Evolutionary conservation across 148 eudicot species (phyloP), one percentile per base, ranked within the genome.

Genomic region (Rhododendron simsii): DNA sequence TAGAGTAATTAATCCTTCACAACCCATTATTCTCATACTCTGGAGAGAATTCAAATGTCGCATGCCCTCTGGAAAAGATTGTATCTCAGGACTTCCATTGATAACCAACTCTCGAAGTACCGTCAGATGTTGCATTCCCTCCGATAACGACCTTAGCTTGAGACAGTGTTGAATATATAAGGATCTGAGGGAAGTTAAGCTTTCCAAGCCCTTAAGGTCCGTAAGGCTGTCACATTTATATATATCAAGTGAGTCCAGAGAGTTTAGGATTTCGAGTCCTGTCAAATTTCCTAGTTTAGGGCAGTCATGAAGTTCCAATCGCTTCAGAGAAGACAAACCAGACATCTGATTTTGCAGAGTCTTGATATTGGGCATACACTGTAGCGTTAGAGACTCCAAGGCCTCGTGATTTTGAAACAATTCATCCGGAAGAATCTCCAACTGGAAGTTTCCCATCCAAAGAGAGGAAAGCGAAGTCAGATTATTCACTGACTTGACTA

Each of bases 11-110:
- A 39, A 39, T 39, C 41, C 41, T 39, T 39, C 0, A 5, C 41
- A 39, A 39, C 0, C 0, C 5, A 0, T 0, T 39, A 39, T 39
- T 0, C 0, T 0, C 6, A 39, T 39, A 39, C 0, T 0, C 0
- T 5, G 41, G 41, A 39, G 41, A 39, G 41, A 39, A 39, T 39
- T 39, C 41, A 39, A 39, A 39, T 39, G 41, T 39, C 41, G 41
- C 41, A 39, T 39, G 6, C 41, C 41, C 41, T 39, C 41, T 39
- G 41, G 41, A 39, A 39, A 39, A 39, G 41, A 39, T 39, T 39
- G 41, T 39, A 5, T 39, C 41, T 39, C 41, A 0, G 41, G 41
- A 39, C 41, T 0, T 39, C 41, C 41, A 0, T 4, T 0, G 41
- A 39, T 39, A 39, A 0, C 0, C 6, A 39, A 39, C 0, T 39